These are phyloP conservation scores for Cadophora malorum DNA, from an alignment of 2,329 filamentous ascomycete species.

Conservation along the genomic window DNA sequence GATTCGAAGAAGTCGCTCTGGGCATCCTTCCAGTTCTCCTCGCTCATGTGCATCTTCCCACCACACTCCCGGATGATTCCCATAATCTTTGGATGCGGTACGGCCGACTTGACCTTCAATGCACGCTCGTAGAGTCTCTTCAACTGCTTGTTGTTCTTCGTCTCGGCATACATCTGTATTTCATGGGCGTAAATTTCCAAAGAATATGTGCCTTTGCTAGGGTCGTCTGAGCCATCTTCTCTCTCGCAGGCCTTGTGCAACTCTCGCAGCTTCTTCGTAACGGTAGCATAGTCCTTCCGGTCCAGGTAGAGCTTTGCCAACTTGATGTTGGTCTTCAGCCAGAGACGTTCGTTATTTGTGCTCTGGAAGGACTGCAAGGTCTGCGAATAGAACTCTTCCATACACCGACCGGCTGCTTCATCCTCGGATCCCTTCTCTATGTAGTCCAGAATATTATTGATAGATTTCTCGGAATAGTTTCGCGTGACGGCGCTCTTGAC, in stretches of 20 bases:
- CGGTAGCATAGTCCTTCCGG: slow-evolving; percentile 81
- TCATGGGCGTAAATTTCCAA: slow-evolving; percentile 96
- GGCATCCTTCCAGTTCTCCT: slow-evolving; percentile 98
- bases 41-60: slow-evolving; percentile 99
- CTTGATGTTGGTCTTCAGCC: slow-evolving; percentile 99
- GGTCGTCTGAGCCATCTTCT: slow-evolving; percentile 86
- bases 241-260: slow-evolving; percentile 88
- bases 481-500: slow-evolving; percentile 96
- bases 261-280: slow-evolving; percentile 84
- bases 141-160: slow-evolving; percentile 94
- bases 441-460: slow-evolving; percentile 98
- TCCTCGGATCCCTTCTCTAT: slow-evolving; percentile 89
- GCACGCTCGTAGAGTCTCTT: slow-evolving; percentile 93
- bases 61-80: slow-evolving; percentile 98
- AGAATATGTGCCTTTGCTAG: slow-evolving; percentile 94
- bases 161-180: slow-evolving; percentile 98
- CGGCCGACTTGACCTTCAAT: slow-evolving; percentile 91
- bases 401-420: slow-evolving; percentile 75
- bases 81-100: slow-evolving; percentile 98
- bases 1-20: slow-evolving; percentile 99
- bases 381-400: slow-evolving; percentile 94
- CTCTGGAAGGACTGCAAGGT: slow-evolving; percentile 95
- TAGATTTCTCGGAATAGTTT: slow-evolving; percentile 98
- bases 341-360: slow-evolving; percentile 95
- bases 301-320: slow-evolving; percentile 90